phyloP scores from a whole-genome alignment of 495 filamentous ascomycete species.

The Penicillium fimorum region DNA sequence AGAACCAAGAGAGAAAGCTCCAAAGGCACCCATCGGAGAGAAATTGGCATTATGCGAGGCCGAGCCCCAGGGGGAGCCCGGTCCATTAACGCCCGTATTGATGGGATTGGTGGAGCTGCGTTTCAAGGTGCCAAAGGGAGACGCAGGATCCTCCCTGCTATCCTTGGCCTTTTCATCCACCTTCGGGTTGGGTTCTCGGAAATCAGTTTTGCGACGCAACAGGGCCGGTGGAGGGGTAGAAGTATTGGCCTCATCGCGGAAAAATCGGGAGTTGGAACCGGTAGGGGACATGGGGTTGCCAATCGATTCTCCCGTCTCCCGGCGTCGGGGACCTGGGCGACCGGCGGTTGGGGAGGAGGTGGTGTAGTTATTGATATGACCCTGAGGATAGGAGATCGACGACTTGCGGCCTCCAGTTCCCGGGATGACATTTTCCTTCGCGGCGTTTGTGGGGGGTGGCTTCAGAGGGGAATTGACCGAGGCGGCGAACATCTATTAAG shows the following conservation, averaged over 20 bases:
- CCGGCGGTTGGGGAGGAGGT: slow-evolving; percentile 59
- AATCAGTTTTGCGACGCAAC: slow-evolving; percentile 71
- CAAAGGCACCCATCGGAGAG: slow-evolving; percentile 80
- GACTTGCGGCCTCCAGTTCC: slow-evolving; percentile 66
- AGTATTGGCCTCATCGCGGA: slow-evolving; percentile 58
- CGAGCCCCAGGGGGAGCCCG: slow-evolving; percentile 66
- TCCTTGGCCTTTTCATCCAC: slow-evolving; percentile 47
- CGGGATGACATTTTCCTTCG: slow-evolving; percentile 65
- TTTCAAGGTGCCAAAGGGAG: slow-evolving; percentile 62
- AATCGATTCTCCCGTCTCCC: slow-evolving; percentile 80
- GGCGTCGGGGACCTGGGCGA: slow-evolving; percentile 72
- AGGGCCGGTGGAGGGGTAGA: slow-evolving; percentile 64
- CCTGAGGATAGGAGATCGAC: slow-evolving; percentile 65
- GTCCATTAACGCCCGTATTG: slow-evolving; percentile 47
- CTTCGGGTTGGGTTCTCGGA: slow-evolving; percentile 49
- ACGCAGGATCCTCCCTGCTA: slow-evolving; percentile 40
- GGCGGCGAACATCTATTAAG: slow-evolving; percentile 63
- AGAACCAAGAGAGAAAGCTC: slow-evolving; percentile 68
- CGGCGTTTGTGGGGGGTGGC: slow-evolving; percentile 66
- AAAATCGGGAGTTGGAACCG: slow-evolving; percentile 49
- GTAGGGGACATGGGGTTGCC: slow-evolving; percentile 59
- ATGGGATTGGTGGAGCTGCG: slow-evolving; percentile 69
- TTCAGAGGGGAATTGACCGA: slow-evolving; percentile 95
- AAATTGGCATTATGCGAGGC: slow-evolving; percentile 58
- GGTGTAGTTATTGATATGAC: slow-evolving; percentile 44